Evolutionary conservation across 169 alveolate genomes (phyloP), one percentile per base, ranked within the genome.

Genomic region (Plasmodium relictum): DNA sequence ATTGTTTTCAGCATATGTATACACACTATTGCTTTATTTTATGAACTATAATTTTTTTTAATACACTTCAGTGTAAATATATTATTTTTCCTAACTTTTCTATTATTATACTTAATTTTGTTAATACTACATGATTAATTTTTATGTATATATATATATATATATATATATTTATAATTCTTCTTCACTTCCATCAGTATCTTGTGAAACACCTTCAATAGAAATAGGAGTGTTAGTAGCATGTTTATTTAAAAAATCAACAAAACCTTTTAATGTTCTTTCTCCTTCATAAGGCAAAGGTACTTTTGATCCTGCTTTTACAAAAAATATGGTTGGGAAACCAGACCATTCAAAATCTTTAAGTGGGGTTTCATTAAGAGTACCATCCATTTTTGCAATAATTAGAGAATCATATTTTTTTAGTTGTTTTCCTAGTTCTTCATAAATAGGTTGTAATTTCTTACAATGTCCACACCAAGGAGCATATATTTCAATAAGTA

Each of bases 381-480:
- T 95, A 22, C 96, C 95, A 73, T 94, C 94, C 93, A 94, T 86
- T 72, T 66, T 88, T 6, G 95, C 95, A 20, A 94, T 87, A 80
- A 78, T 76, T n/a, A 94, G 87, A 24, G 88, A 78, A 59, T 88
- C 95, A 88, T 92, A 87, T 68, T 76, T 87, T 58, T 69, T 88
- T 83, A 88, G 76, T 66, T 74, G 63, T 65, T 89, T 92, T 45
- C 94, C 96, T 66, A 94, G 93, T 16, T 90, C 92, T 73, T 73
- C 89, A 80, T 76, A 94, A 10, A 90, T 88, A 0, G 96, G 96
- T 93, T 91, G 74, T 89, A 94, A 87, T 88, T 86, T 92, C 88
- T 94, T 94, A 91, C 96, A 94, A 85, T 94, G 95, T 56, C 93
- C 94, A 80, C 96, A 94, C 92, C 91, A 92, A 10, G 96, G 96